phyloP scores from a whole-genome alignment of 2,329 filamentous ascomycete species.

The Orbilia quercus region DNA sequence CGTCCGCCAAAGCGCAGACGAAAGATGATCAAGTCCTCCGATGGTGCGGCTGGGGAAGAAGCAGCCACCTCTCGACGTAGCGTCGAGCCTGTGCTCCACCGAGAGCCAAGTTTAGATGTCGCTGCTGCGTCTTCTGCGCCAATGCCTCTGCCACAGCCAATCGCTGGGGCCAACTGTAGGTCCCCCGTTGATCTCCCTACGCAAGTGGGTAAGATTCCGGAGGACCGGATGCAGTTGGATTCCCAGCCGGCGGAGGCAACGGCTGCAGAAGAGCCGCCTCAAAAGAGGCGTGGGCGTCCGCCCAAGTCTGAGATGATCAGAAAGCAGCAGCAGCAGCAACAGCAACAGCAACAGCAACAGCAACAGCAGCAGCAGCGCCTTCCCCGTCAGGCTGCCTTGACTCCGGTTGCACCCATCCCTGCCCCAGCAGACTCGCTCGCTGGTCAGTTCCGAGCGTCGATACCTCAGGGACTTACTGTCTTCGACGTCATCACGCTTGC shows the following conservation, averaged over 20 bases:
- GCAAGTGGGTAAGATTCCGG: constrained; percentile 6
- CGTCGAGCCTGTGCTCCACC: constrained; percentile 15
- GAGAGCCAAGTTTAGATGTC: neutral
- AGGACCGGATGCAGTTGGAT: constrained; percentile 14
- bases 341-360: constrained; percentile 6
- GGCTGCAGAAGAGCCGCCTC: constrained; percentile 36
- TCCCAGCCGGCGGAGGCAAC: constrained; percentile 1
- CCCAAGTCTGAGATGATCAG: constrained; percentile 41
- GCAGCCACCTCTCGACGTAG: constrained; percentile 1
- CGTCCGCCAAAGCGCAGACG: constrained; percentile 40
- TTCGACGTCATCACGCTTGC: constrained; percentile 33
- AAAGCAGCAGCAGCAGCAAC: neutral
- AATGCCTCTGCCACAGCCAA: neutral
- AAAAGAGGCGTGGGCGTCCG: constrained; percentile 48
- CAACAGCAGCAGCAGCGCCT: constrained; percentile 17
- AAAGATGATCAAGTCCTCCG: constrained; percentile 24
- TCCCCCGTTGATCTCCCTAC: constrained; percentile 2
- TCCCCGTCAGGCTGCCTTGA: neutral
- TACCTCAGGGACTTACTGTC: constrained; percentile 38
- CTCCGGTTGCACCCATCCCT: neutral
- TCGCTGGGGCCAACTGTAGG: neutral
- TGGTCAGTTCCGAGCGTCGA: constrained; percentile 30
- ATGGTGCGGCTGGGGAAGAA: constrained; percentile 17
- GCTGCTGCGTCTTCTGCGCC: neutral
- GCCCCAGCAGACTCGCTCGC: constrained; percentile 22